Evolutionary conservation across 2,329 filamentous ascomycete genomes (phyloP).

Genomic region (Botrytis aclada): DNA sequence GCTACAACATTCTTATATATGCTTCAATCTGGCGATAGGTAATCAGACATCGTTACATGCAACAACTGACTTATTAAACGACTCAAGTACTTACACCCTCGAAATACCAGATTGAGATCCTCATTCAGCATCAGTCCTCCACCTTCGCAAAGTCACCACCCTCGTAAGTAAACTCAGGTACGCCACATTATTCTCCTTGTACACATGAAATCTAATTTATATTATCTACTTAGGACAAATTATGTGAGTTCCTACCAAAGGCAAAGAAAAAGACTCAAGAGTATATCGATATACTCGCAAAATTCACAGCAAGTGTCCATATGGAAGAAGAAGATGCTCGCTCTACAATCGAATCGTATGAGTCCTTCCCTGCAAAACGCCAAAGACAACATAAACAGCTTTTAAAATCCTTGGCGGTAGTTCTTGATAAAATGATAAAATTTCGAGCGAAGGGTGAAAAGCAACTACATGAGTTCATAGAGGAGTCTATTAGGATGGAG

Average conservation of each 20-base stretch:
- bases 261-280: not conserved
- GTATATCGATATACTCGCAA: not conserved
- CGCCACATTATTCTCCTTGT: not conserved
- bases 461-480: not conserved
- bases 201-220: not conserved
- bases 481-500: not conserved
- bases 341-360: not conserved
- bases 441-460: not conserved
- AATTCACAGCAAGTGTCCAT: not conserved
- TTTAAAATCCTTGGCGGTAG: rapidly evolving
- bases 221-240: not conserved
- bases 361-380: not conserved
- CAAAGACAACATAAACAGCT: not conserved
- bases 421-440: not conserved
- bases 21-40: not conserved
- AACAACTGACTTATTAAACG: not conserved
- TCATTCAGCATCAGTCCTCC: not conserved
- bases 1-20: not conserved
- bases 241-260: not conserved
- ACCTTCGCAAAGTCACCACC: not conserved
- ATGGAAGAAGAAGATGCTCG: not conserved
- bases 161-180: not conserved
- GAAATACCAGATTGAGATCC: not conserved
- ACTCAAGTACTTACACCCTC: not conserved
- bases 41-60: not conserved